A percentile compares a stretch with the other conserved stretches of the same genome.
These are phyloP conservation scores for Ceratobasidium papillatum DNA, from an alignment of 1,284 basidiomycete species.

Conservation along the genomic window DNA sequence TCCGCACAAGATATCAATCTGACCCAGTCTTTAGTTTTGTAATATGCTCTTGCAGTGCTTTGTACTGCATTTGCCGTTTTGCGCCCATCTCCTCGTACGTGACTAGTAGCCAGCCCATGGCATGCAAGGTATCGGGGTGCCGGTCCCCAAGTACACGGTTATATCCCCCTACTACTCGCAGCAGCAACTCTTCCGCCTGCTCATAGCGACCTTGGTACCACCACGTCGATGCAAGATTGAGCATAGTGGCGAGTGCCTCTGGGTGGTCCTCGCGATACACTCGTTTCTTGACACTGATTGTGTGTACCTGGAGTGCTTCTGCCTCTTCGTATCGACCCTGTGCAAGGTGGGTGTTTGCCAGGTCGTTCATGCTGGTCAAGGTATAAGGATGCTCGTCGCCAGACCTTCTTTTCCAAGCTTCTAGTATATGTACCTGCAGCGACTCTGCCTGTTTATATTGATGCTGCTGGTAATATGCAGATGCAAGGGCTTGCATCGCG, in stretches of 20 bases:
- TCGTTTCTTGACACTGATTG: neutral
- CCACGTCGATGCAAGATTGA: neutral
- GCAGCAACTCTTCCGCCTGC: neutral
- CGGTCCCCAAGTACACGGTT: neutral
- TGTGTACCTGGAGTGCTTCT: neutral
- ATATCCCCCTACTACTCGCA: neutral
- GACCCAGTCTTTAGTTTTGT: neutral
- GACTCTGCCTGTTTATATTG: constrained; percentile 3
- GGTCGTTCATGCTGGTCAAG: neutral
- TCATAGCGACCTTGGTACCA: neutral
- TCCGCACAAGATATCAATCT: too few relatives aligned
- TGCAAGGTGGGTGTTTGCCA: neutral
- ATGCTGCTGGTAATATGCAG: neutral
- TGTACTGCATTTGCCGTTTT: neutral
- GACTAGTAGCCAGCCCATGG: neutral
- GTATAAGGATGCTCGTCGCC: neutral
- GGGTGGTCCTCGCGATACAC: neutral
- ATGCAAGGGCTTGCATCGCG: neutral
- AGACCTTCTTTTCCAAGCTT: neutral
- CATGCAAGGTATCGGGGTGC: neutral
- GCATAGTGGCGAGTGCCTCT: neutral
- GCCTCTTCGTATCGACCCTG: neutral
- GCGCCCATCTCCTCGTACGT: neutral
- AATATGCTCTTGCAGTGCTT: neutral
- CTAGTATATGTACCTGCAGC: neutral